Base-by-base conservation (phyloP, 106 monocot genomes). In the Hemerocallis citrina region DNA sequence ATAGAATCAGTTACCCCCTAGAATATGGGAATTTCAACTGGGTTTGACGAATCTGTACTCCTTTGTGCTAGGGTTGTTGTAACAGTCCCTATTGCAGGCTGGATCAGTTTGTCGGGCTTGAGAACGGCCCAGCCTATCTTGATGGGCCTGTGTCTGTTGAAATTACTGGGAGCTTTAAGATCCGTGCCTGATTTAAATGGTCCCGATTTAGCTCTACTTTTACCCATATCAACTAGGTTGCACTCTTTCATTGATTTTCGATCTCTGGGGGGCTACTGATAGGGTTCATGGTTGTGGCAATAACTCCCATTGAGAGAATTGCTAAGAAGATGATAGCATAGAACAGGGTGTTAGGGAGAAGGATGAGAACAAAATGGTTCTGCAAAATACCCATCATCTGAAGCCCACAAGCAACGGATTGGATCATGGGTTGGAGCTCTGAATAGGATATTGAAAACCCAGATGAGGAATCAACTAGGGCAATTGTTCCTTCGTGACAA, bases 271-370 rank as follows among this genome's bases (percentile, higher is more conserved):
- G 0, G 45, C 38, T 76, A 32, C 72, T 74, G 17, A 79, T 64
- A 35, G 84, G 79, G 32, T 76, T 88, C 76, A 88, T 64, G 16
- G 92, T 65, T 6, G 74, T 61, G 19, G 49, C 71, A 15, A 88
- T 62, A 14, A 76, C 81, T 28, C 88, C 92, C 11, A 49, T n/a
- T n/a, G 81, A 62, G 43, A 85, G 71, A 36, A 78, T 66, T 10
- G 75, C 81, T 11, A 89, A 19, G 28, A 81, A 61, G 0, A 78
- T 17, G n/a, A 93, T 65, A 1, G 92, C 88, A 49, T 81, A 84
- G 16, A 77, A 41, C 7, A 85, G 20, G 8, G 67, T 49, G 24
- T 88, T 88, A 22, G 92, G 88, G 1, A 81, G 68, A 0, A 81
- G 61, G 34, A 93, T 54, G 7, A 88, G 61, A 19, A 88, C 79